phyloP scores from a whole-genome alignment of 805 yeast species.

The Blastobotrys attinorum region DNA sequence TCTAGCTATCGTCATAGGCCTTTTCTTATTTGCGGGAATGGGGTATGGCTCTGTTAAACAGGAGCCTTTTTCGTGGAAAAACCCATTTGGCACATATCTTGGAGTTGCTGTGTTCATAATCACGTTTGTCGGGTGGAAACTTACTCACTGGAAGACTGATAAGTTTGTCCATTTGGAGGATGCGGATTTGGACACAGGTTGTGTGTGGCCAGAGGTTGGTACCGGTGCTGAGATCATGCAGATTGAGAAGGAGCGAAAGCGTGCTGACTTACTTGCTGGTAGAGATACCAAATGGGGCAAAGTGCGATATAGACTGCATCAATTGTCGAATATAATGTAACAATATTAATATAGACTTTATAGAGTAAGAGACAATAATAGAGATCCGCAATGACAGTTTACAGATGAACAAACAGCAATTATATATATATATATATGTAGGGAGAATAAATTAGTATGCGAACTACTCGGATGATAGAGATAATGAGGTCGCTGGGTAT shows the following conservation, averaged over 20 bases:
- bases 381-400: no score
- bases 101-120: slow-evolving; percentile 36
- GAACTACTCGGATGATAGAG: no score
- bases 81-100: slow-evolving; percentile 41
- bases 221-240: slow-evolving; percentile 20
- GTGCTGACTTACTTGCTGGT: slow-evolving; percentile 3
- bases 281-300: slow-evolving; percentile 3
- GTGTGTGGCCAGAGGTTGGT: slow-evolving; percentile 22
- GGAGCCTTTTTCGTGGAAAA: slow-evolving; percentile 27
- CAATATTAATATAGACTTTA: background rate
- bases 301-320: slow-evolving; percentile 6
- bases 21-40: slow-evolving; percentile 46
- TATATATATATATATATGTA: no score
- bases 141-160: slow-evolving; percentile 23
- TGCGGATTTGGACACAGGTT: slow-evolving; percentile 17
- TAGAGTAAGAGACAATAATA: no score
- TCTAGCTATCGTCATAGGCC: slow-evolving; percentile 46
- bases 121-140: slow-evolving; percentile 34
- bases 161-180: slow-evolving; percentile 12
- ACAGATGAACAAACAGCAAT: no score
- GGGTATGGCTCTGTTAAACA: slow-evolving; percentile 24
- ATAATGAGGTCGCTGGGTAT: no score
- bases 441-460: no score
- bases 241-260: slow-evolving; percentile 12
- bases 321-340: background rate